phyloP scores from a whole-genome alignment of 306 rosid genomes.

The Arachis hypogaea region DNA sequence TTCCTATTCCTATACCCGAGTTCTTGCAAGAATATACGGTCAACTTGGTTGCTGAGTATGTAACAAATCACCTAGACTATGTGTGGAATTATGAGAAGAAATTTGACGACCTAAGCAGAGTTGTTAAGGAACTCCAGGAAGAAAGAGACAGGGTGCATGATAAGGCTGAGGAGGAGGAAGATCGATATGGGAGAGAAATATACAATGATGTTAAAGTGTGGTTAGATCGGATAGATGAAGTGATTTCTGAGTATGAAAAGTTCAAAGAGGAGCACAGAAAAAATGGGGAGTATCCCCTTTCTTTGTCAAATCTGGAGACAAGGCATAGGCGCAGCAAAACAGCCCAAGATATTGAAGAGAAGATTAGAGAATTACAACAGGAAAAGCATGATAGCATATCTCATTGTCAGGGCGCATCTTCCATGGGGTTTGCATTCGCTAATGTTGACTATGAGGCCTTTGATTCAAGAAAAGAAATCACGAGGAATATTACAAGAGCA shows the following conservation, averaged over 20 bases:
- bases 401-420: not conserved
- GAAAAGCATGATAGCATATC: not conserved
- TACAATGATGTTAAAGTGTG: not conserved
- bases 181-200: not conserved
- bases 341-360: not conserved
- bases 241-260: not conserved
- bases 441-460: slow-evolving; percentile 4
- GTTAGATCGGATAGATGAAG: not conserved
- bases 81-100: not conserved
- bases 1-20: not conserved
- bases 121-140: not conserved
- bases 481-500: not conserved
- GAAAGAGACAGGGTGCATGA: not conserved
- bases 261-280: not conserved
- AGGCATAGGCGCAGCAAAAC: not conserved
- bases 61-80: not conserved
- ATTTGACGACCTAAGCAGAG: not conserved
- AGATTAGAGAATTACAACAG: not conserved
- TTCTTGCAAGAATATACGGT: not conserved
- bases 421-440: not conserved
- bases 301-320: not conserved
- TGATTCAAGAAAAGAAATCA: not conserved
- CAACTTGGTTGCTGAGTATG: not conserved
- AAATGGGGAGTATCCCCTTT: not conserved
- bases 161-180: not conserved